Conservation (phyloP, 805 yeast species). For the Monosporozyma siamensis region DNA sequence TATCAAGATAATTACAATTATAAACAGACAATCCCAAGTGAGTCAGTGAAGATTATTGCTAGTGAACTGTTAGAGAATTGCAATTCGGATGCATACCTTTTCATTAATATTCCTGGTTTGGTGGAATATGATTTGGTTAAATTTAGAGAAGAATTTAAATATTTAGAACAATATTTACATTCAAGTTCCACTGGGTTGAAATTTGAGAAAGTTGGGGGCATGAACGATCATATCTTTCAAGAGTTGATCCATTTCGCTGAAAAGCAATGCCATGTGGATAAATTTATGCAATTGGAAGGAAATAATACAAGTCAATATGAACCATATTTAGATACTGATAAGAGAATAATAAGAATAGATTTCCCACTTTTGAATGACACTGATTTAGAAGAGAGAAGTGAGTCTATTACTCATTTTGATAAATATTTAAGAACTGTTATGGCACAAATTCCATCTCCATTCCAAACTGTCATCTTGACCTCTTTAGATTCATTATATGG, state of each 20-base stretch:
- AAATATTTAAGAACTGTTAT: conserved; percentile 44
- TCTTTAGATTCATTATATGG: conserved; percentile 33
- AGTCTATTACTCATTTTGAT: conserved; percentile 35
- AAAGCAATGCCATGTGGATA: conserved; percentile 20
- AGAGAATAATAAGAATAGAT: conserved; percentile 52
- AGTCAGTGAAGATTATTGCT: conserved; percentile 25
- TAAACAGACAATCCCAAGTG: conserved; percentile 14
- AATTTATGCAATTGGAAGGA: conserved; percentile 20
- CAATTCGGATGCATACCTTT: conserved; percentile 46
- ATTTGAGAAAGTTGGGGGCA: conserved; percentile 40
- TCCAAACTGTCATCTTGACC: conserved; percentile 51
- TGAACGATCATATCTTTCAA: conserved; percentile 15
- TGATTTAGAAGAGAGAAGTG: conserved; percentile 24
- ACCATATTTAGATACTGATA: conserved; percentile 53
- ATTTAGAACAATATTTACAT: conserved; percentile 41
- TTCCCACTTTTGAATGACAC: conserved; percentile 36
- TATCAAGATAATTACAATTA: conserved; percentile 16
- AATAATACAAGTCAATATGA: conserved; percentile 38
- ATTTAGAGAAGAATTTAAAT: conserved; percentile 36
- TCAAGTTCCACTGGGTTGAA: conserved; percentile 54
- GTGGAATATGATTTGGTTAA: conserved; percentile 37
- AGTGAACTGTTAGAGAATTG: conserved; percentile 34
- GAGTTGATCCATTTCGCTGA: conserved; percentile 13
- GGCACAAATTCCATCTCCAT: conserved; percentile 70
- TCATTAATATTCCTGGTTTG: conserved; percentile 48